Evolutionary conservation across 192 early-diverging fungal species (phyloP), one percentile per base, ranked within the genome.

Genomic region (Pilaira anomala): DNA sequence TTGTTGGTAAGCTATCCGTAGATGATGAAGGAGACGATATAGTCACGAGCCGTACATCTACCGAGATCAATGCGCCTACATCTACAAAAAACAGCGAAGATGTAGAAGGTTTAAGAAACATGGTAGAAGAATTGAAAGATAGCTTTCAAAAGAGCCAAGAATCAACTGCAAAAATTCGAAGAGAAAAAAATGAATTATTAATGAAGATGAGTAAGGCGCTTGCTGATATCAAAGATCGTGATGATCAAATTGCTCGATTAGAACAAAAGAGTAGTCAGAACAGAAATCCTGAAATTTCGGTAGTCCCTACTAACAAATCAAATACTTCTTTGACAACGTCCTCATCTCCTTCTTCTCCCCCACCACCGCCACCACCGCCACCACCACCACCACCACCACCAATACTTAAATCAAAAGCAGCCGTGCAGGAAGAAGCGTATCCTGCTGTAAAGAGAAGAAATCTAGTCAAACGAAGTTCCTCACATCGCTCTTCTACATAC

Each of bases 121-220:
- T 67, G 61, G 60, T 73, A 5, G 66, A 62, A 39, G 71, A 73
- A 28, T 53, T 63, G 4, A 53, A 63, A 44, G 65, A 73, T 7
- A 42, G 44, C 0, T 4, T 73, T 3, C 54, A 63, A 2, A 62
- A 48, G 16, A 42, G 40, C 53, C 49, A 73, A 45, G 71, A 73
- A 16, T 46, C 61, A 1, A 26, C 60, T 6, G 41, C 65, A 16
- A 73, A 73, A 36, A 73, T 73, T 13, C 60, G 71, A 2, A 59
- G 65, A 26, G 71, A 73, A 28, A 73, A 73, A 48, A 73, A 73
- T 51, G 71, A 73, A 16, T 29, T 73, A 14, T 9, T 67, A 9
- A 73, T 73, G 71, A 67, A 73, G 16, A 36, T 73, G 28, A 62
- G 60, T 3, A 69, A 69, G 42, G 52, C 62, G 3, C 46, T 58